Evolutionary conservation across 1,284 basidiomycete species (phyloP), one percentile per base, ranked within the genome.

Genomic region (Sphaerobolus stellatus): DNA sequence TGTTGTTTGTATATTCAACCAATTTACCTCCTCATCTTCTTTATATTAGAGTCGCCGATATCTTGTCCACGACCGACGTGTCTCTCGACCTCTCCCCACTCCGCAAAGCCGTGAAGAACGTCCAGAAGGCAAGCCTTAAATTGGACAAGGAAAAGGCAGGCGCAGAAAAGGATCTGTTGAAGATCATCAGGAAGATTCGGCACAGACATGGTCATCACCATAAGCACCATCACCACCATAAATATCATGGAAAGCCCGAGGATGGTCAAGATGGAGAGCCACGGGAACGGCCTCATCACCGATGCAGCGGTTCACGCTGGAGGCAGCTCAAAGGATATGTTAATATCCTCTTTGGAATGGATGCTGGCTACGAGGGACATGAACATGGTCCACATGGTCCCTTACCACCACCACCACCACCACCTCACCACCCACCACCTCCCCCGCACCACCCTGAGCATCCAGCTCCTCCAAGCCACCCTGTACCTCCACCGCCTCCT

Each of bases 61-160:
- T 81, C 25, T 67, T 75, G 13, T 56, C 68, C 6, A 59, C 64
- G 20, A 52, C 64, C 38, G 57, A 63, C 54, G 56, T 70, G 48
- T 52, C 62, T 2, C 67, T 81, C 18, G 68, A 84, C 57, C 75
- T 89, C 59, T 64, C 70, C 2, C 56, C 64, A 9, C 73, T 90
- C 24, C 70, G 75, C 11, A 55, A 68, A 13, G 75, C 81, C 7
- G 83, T 90, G 58, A 54, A 64, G 18, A 62, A 66, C n/a, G 68
- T 90, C 3, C 77, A 80, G 57, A 52, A 60, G 5, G 78, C 83
- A 7, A 86, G 86, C 56, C 48, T 65, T 4, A 66, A 70, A 31
- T 75, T 90, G 18, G 86, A 90, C 60, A 62, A 62, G 5, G 79
- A 87, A 64, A 82, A 79, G 56, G 61, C 48, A 2, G 68, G 69